Evolutionary conservation across 495 filamentous ascomycete species (phyloP), one percentile per base, ranked within the genome.

Genomic region (Durotheca rogersii): DNA sequence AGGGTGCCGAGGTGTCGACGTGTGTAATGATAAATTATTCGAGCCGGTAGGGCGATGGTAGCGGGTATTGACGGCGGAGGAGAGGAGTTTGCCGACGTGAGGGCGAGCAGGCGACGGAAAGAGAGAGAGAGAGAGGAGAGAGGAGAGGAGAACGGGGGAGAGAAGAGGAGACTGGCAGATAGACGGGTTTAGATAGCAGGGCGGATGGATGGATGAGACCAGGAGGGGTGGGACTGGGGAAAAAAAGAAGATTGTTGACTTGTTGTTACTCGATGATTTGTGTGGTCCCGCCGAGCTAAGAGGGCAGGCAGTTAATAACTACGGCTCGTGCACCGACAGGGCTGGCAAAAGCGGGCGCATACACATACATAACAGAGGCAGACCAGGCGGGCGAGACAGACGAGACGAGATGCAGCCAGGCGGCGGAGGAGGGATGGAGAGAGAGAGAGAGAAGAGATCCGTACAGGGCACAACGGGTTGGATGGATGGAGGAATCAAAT

Each of bases 141-240:
- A 27, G n/a, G 38, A 12, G 18, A n/a, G 42, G 21, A 57, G 41
- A 16, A 37, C 40, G 45, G 38, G 33, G 35, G 33, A 38, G 50
- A 31, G 34, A 38, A 45, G 38, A 39, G 56, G 34, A 56, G 56
- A 32, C n/a, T n/a, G n/a, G n/a, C n/a, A n/a, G n/a, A n/a, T n/a
- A n/a, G n/a, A n/a, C n/a, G n/a, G n/a, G n/a, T n/a, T n/a, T n/a
- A n/a, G n/a, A n/a, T n/a, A n/a, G n/a, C n/a, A n/a, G n/a, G n/a
- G n/a, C n/a, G n/a, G n/a, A n/a, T n/a, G n/a, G n/a, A n/a, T n/a
- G n/a, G n/a, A n/a, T n/a, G 44, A 41, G 47, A 32, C 7, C 32
- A 31, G 39, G 51, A 38, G 31, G 45, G 39, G 30, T 49, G 27
- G 50, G 25, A 32, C 19, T 30, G 20, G 6, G 39, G 33, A 37